Conservation (phyloP, 192 early-diverging fungal species). For the Podila minutissima region DNA sequence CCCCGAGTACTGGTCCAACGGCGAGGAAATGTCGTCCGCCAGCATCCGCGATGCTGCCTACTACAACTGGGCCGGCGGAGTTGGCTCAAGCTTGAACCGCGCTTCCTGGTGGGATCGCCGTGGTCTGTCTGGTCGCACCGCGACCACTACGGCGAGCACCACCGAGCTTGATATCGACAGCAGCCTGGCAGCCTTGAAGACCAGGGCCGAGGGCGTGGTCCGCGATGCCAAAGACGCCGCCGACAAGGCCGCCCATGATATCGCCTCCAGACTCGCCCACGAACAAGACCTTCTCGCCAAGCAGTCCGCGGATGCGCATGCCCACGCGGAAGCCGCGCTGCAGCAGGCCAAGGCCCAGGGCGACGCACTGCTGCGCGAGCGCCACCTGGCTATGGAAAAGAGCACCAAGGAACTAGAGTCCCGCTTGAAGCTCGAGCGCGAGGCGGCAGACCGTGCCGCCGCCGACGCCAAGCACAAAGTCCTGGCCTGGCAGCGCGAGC, state of each 20-base stretch:
- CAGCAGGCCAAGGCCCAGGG: background rate
- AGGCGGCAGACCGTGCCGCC: constrained; percentile 9
- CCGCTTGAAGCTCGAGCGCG: constrained; percentile 8
- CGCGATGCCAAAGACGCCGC: constrained; percentile 15
- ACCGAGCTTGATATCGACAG: background rate
- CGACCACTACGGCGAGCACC: no score
- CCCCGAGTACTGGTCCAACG: constrained; percentile 29
- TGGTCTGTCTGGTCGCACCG: no score
- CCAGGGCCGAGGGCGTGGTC: background rate
- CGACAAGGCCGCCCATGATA: constrained; percentile 5
- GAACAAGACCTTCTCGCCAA: constrained; percentile 19
- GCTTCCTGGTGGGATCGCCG: constrained; percentile 20
- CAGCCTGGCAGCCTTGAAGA: background rate
- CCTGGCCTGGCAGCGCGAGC: constrained; percentile 19
- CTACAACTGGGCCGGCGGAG: constrained; percentile 7
- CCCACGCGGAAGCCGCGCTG: constrained; percentile 14
- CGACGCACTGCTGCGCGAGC: constrained; percentile 9
- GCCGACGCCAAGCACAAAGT: constrained; percentile 5
- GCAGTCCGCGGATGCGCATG: constrained; percentile 4
- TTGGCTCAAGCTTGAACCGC: background rate
- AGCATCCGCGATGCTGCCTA: constrained; percentile 14
- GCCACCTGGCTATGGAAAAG: constrained; percentile 10
- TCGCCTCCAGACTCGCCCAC: constrained; percentile 7
- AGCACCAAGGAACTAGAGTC: constrained; percentile 11
- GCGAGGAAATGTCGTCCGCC: constrained; percentile 19